A percentile compares a stretch with the other conserved stretches of the same genome.
Evolutionary conservation across 1,284 basidiomycete genomes (phyloP).

Genomic region (Hemileia vastatrix): DNA sequence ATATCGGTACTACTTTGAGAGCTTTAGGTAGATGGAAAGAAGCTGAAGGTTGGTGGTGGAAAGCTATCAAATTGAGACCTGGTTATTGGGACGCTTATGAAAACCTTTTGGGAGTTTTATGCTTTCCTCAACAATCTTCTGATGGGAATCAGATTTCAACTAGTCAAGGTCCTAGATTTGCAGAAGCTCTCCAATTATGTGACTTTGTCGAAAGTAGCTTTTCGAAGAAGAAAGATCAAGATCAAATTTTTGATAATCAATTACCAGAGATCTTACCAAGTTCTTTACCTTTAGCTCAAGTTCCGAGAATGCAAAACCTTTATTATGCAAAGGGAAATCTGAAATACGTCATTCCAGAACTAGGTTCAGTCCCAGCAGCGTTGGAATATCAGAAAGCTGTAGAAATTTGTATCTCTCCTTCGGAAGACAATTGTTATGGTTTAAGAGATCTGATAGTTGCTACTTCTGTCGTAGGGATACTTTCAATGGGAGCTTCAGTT

Average conservation of each 20-base stretch:
- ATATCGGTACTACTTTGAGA: conserved; percentile 51
- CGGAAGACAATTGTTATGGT: conserved; percentile 25
- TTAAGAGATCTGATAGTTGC: conserved; percentile 38
- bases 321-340: conserved; percentile 48
- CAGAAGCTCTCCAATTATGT: conserved; percentile 46
- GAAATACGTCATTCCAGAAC: conserved; percentile 39
- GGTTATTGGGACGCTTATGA: conserved; percentile 48
- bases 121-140: too few species aligned
- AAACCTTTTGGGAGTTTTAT: too few species aligned
- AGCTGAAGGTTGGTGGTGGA: conserved; percentile 49
- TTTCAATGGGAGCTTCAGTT: conserved; percentile 34
- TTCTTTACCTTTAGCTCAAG: conserved; percentile 40
- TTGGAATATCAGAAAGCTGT: conserved; percentile 46
- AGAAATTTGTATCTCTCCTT: conserved; percentile 28
- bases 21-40: conserved; percentile 45
- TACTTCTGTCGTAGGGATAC: conserved; percentile 34
- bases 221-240: too few species aligned
- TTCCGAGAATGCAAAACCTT: conserved; percentile 47
- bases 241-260: conserved; percentile 23
- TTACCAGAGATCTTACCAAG: conserved; percentile 28
- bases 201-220: conserved; percentile 39
- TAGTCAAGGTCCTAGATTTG: too few species aligned
- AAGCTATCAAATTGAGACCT: conserved; percentile 47
- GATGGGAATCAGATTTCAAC: too few species aligned
- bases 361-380: conserved; percentile 31